Conservation (phyloP, 2,329 filamentous ascomycete species). For the Colletotrichum tabaci region DNA sequence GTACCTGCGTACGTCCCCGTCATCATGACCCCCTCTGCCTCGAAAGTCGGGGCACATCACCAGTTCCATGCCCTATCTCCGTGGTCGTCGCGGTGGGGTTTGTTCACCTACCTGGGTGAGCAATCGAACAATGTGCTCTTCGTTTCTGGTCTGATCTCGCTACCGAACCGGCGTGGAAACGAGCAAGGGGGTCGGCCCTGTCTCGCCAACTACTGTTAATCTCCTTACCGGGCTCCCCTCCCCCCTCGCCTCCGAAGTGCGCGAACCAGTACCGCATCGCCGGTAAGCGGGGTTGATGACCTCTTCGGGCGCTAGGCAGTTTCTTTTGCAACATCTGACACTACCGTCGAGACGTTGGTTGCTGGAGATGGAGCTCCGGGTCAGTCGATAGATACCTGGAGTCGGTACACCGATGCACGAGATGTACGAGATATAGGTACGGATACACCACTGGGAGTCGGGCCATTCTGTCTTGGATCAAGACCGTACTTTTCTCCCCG, state of each 20-base stretch:
- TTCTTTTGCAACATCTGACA: slow-evolving; percentile 34
- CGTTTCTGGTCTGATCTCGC: slow-evolving; percentile 22
- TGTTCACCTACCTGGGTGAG: slow-evolving; percentile 29
- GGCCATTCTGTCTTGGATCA: slow-evolving; percentile 14
- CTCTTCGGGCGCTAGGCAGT: slow-evolving; percentile 32
- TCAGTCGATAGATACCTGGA: slow-evolving; percentile 6
- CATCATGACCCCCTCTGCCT: slow-evolving; percentile 10
- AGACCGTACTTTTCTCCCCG: background rate
- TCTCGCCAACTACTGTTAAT: slow-evolving; percentile 20
- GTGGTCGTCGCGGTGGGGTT: slow-evolving; percentile 28
- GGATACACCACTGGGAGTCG: background rate
- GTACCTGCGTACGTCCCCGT: slow-evolving; percentile 15
- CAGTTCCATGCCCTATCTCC: slow-evolving; percentile 31
- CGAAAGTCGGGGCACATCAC: slow-evolving; percentile 24
- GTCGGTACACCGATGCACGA: slow-evolving; percentile 9
- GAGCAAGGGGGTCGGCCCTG: slow-evolving; percentile 27
- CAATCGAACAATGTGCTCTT: slow-evolving; percentile 24
- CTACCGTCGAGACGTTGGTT: slow-evolving; percentile 28
- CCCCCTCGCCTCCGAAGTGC: background rate
- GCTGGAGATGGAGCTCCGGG: slow-evolving; percentile 10
- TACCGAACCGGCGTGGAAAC: slow-evolving; percentile 14
- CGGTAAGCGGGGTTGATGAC: slow-evolving; percentile 36
- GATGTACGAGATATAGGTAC: background rate
- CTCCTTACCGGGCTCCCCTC: slow-evolving; percentile 11
- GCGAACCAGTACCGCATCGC: slow-evolving; percentile 30